Base-by-base conservation (phyloP, 768 basidiomycete species). In the Tulasnella calospora region DNA sequence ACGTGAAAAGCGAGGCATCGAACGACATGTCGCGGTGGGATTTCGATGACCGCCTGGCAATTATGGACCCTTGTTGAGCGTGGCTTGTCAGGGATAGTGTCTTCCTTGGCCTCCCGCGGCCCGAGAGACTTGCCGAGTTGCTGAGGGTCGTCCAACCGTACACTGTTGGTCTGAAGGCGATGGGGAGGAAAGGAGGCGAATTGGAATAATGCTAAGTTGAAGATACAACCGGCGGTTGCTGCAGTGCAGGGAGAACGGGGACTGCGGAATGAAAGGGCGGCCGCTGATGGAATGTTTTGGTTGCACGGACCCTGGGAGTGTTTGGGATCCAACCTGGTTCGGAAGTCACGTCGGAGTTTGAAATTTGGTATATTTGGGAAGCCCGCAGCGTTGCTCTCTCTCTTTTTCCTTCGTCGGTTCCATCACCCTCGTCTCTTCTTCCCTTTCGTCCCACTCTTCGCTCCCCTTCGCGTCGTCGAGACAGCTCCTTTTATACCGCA, bases 261-360 rank as follows among this genome's bases (percentile, higher is more conserved):
- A 23, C 57, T 61, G 57, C 57, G 57, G 57, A 61, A 61, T 61
- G 57, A 47, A 47, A 47, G 17, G 46, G 46, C 5, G 19, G 21
- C 8, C 17, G 46, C 15, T 12, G 15, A 17, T 21, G 46, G 46
- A 70, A 38, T 70, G n/a, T 71, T 71, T 71, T 71, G 35, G 70
- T 71, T 71, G 70, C 35, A 71, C 40, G 70, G 70, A 27, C 35
- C 40, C 35, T 71, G 70, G 36, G 71, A 72, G 19, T 40, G 44
- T 72, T 71, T 46, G 27, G 61, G n/a, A 27, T 33, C 33, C 30
- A 55, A 35, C 33, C 61, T 30, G 27, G 61, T 67, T 33, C 27
- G 61, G 61, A 67, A 67, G 61, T 67, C 33, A 33, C 30, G 71
- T 40, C 71, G 71, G 71, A 72, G 71, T 72, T 72, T 72, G 71